Conservation (phyloP, 208 protist species). For the Acanthamoeba castellanii region DNA sequence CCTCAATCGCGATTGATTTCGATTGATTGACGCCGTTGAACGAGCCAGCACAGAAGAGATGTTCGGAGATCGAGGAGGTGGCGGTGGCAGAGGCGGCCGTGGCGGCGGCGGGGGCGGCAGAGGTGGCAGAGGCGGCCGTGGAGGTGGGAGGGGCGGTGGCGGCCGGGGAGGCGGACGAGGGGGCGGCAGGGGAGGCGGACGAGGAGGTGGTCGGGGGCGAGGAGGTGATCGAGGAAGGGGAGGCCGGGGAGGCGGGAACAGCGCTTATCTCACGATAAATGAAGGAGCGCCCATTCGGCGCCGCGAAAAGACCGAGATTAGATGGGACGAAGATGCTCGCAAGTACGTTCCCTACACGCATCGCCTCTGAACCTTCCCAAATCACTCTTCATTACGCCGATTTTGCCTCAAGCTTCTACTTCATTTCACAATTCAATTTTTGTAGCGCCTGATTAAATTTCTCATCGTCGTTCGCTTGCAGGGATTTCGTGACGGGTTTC, state of each 20-base stretch:
- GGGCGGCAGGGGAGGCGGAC: not conserved
- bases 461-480: not conserved
- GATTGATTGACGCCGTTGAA: too few relatives aligned
- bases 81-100: too few relatives aligned
- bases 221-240: not conserved
- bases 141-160: not conserved
- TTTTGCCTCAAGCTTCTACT: not conserved
- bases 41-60: too few relatives aligned
- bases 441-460: not conserved
- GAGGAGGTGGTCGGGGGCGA: not conserved
- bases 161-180: not conserved
- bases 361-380: not conserved
- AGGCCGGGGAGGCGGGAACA: too few relatives aligned
- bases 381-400: not conserved
- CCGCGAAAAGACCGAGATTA: not conserved
- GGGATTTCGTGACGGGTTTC: conserved; percentile 62
- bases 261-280: not conserved
- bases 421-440: not conserved
- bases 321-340: conserved; percentile 23
- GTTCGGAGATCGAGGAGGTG: too few relatives aligned
- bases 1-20: too few relatives aligned
- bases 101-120: not conserved
- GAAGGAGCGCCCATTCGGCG: not conserved
- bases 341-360: not conserved
- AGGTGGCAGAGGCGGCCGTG: not conserved